These are phyloP conservation scores for Trichocladium uniseriatum DNA, from an alignment of 495 filamentous ascomycete genomes.

Conservation along the genomic window DNA sequence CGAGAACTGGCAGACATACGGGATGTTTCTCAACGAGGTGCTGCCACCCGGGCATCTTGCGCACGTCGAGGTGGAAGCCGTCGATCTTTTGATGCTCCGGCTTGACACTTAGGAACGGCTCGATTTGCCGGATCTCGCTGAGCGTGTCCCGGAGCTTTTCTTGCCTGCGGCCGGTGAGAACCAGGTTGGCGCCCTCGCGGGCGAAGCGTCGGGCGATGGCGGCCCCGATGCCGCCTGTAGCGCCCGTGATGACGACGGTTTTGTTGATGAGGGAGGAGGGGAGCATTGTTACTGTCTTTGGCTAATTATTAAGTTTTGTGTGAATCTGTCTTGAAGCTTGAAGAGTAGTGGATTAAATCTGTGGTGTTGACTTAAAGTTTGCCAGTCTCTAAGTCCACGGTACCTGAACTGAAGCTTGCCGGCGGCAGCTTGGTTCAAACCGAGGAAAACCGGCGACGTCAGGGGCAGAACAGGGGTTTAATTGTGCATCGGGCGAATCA, in stretches of 20 bases:
- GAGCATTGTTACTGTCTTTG: no score
- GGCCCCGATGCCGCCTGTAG: conserved; percentile 32
- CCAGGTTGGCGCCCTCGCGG: conserved; percentile 46
- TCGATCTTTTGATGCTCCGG: no score
- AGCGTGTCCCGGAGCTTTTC: conserved; percentile 32
- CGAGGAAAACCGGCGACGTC: neutral
- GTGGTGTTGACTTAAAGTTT: no score
- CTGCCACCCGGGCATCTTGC: conserved; percentile 11
- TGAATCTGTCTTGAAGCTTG: neutral
- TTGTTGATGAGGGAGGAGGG: conserved; percentile 24
- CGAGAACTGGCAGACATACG: no score
- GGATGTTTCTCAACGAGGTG: neutral
- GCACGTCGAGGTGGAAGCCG: conserved; percentile 20
- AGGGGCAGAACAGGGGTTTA: neutral
- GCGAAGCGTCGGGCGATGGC: conserved; percentile 60
- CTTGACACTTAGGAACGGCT: neutral
- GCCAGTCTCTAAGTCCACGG: no score
- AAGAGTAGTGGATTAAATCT: no score
- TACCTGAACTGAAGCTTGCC: no score
- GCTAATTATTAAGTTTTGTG: no score
- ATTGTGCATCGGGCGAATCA: neutral
- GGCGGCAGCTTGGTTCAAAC: neutral
- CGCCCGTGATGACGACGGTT: conserved; percentile 33
- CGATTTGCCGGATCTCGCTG: neutral
- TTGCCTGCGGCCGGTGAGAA: conserved; percentile 44